Evolutionary conservation across 2,329 filamentous ascomycete species (phyloP).

Genomic region (Polychaeton citri): DNA sequence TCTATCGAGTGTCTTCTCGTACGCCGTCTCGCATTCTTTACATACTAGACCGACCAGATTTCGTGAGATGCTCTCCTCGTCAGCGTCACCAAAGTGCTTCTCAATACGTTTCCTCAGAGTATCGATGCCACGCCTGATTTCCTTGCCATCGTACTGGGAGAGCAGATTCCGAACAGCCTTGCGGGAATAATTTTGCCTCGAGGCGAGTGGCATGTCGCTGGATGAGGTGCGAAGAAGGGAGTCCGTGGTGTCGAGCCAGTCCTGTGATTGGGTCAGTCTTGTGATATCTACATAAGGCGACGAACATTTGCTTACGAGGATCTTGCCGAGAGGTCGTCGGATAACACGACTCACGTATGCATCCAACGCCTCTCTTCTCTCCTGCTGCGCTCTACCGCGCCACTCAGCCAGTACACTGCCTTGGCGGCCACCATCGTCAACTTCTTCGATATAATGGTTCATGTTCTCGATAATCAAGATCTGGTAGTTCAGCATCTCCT

Average conservation of each 20-base stretch:
- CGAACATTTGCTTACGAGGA: slow-evolving; percentile 50
- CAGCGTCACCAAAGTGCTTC: slow-evolving; percentile 90
- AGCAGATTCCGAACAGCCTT: slow-evolving; percentile 76
- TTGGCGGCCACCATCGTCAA: slow-evolving; percentile 49
- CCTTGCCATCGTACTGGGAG: slow-evolving; percentile 64
- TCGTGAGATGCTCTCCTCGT: slow-evolving; percentile 54
- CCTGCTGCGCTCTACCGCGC: slow-evolving; percentile 62
- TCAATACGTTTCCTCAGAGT: slow-evolving; percentile 81
- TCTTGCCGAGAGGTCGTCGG: slow-evolving; percentile 73
- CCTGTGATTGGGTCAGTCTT: slow-evolving; percentile 30
- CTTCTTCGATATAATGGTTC: slow-evolving; percentile 92
- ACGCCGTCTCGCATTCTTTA: slow-evolving; percentile 45
- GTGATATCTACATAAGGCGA: too few relatives aligned
- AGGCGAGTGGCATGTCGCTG: slow-evolving; percentile 45
- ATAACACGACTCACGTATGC: slow-evolving; percentile 82
- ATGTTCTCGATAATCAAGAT: slow-evolving; percentile 97
- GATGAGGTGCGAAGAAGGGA: slow-evolving; percentile 42
- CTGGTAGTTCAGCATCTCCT: slow-evolving; percentile 93
- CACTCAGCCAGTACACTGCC: slow-evolving; percentile 71
- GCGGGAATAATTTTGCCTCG: slow-evolving; percentile 72
- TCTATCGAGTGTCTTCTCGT: slow-evolving; percentile 41
- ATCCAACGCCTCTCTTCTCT: slow-evolving; percentile 75
- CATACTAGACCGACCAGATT: slow-evolving; percentile 46
- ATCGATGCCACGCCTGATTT: slow-evolving; percentile 82
- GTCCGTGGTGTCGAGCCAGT: slow-evolving; percentile 84